phyloP scores from a whole-genome alignment of 345 rosid species.

The Euphorbia pulcherrima region DNA sequence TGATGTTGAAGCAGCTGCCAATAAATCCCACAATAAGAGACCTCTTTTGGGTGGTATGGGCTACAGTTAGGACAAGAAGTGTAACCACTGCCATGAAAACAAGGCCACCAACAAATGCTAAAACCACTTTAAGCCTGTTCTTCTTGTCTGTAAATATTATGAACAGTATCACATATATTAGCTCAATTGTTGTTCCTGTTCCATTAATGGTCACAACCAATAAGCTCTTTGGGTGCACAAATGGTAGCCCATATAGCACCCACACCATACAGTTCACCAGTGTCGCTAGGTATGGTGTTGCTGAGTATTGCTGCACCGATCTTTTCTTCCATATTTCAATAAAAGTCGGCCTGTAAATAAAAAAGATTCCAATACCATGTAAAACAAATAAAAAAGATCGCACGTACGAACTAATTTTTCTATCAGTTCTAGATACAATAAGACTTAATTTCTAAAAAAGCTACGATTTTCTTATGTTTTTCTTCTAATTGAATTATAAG shows the following conservation, averaged over 20 bases:
- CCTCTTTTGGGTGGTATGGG: conserved; percentile 40
- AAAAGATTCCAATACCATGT: too few species aligned
- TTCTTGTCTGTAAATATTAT: conserved; percentile 36
- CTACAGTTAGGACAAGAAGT: conserved; percentile 39
- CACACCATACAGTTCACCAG: conserved; percentile 73
- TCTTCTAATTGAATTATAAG: too few species aligned
- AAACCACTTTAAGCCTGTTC: conserved; percentile 35
- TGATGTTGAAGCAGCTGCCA: conserved; percentile 53
- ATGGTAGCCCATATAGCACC: conserved; percentile 78
- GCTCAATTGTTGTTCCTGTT: conserved; percentile 53
- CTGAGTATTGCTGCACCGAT: conserved; percentile 72
- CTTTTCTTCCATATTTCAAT: conserved; percentile 56
- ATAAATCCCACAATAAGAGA: conserved; percentile 55
- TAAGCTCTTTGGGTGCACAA: conserved; percentile 61
- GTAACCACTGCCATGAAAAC: conserved; percentile 32
- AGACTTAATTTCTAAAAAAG: too few species aligned
- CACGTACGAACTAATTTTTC: too few species aligned
- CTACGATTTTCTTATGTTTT: too few species aligned
- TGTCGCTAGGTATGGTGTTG: conserved; percentile 74
- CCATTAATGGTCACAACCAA: conserved; percentile 75
- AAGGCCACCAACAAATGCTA: conserved; percentile 32
- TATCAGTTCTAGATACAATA: too few species aligned
- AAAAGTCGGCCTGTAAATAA: conserved; percentile 72
- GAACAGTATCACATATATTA: conserved; percentile 46
- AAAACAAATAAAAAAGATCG: too few species aligned